Conservation (phyloP, 495 filamentous ascomycete species). For the Tirmania nivea region DNA sequence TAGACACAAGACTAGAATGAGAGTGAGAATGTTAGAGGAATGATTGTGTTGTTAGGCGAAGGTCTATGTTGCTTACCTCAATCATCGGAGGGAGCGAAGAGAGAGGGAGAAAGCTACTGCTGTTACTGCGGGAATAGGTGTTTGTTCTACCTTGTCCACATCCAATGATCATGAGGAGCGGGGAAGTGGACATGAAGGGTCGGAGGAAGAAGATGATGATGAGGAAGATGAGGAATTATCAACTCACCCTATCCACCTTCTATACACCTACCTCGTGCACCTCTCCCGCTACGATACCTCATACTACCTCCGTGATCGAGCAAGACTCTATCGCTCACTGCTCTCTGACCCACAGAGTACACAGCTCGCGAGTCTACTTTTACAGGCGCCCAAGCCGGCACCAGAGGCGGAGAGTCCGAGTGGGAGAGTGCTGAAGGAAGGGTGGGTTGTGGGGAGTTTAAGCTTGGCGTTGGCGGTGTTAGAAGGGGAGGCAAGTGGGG, state of each 20-base stretch:
- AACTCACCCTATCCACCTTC: constrained; percentile 43
- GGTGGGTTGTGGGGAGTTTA: constrained; percentile 56
- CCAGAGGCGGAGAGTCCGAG: constrained; percentile 60
- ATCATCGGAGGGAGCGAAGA: constrained; percentile 22
- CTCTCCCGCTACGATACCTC: constrained; percentile 81
- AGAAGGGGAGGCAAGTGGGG: constrained; percentile 24
- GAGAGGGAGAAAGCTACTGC: neutral
- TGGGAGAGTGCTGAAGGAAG: constrained; percentile 41
- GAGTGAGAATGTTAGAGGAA: constrained; percentile 62
- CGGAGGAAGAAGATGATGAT: constrained; percentile 1
- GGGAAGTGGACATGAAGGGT: constrained; percentile 17
- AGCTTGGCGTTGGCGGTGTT: constrained; percentile 36
- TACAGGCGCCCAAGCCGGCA: constrained; percentile 83
- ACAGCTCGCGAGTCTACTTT: constrained; percentile 70
- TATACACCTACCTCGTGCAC: constrained; percentile 60
- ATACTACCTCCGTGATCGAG: constrained; percentile 81
- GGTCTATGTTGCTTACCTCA: constrained; percentile 76
- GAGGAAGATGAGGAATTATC: constrained; percentile 25
- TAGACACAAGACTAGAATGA: constrained; percentile 31
- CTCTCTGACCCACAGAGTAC: constrained; percentile 50
- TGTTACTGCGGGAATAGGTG: neutral
- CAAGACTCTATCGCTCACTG: constrained; percentile 66
- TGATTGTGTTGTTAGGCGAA: constrained; percentile 88
- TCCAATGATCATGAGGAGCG: constrained; percentile 2
- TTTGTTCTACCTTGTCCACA: neutral